Percentiles rank a stretch among this genome's conserved stretches.
Conservation (phyloP, 1,284 basidiomycete species). For the Agaricales sp. region DNA sequence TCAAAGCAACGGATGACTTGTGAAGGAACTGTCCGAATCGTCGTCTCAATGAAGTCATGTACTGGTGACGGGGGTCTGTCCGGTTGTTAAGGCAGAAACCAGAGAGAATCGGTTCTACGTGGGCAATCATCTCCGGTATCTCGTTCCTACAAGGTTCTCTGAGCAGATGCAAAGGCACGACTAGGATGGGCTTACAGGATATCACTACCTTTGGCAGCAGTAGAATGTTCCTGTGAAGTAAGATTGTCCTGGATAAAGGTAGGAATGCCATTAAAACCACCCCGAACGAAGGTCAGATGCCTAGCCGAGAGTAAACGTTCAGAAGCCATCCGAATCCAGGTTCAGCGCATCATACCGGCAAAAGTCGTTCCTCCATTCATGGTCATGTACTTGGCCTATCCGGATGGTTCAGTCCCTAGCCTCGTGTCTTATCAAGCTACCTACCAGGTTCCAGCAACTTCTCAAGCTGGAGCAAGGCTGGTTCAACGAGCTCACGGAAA, state of each 20-base stretch:
- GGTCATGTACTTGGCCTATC: background rate
- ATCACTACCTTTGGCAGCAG: slow-evolving; percentile 39
- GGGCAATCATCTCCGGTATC: slow-evolving; percentile 64
- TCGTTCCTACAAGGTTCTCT: slow-evolving; percentile 34
- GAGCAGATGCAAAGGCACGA: slow-evolving; percentile 5
- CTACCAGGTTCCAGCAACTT: slow-evolving; percentile 44
- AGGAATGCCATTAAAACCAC: slow-evolving; percentile 60
- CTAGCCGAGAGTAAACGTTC: slow-evolving; percentile 19
- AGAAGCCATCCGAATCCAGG: background rate
- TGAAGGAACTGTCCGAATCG: slow-evolving; percentile 68
- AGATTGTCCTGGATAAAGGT: slow-evolving; percentile 47
- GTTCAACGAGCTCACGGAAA: slow-evolving; percentile 64
- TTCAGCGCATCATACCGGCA: slow-evolving; percentile 46
- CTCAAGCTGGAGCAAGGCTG: slow-evolving; percentile 54
- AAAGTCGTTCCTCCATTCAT: slow-evolving; percentile 81
- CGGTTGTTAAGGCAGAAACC: slow-evolving; percentile 67
- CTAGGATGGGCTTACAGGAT: slow-evolving; percentile 36
- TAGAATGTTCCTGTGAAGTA: slow-evolving; percentile 29
- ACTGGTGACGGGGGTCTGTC: slow-evolving; percentile 56
- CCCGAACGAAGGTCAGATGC: slow-evolving; percentile 52
- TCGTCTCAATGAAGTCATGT: slow-evolving; percentile 47
- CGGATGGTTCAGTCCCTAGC: slow-evolving; percentile 16
- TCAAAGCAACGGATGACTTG: slow-evolving; percentile 56
- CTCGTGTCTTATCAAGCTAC: slow-evolving; percentile 15
- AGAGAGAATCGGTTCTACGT: slow-evolving; percentile 44